Conservation (phyloP, 768 basidiomycete genomes). For the Antrodiella citrinella region DNA sequence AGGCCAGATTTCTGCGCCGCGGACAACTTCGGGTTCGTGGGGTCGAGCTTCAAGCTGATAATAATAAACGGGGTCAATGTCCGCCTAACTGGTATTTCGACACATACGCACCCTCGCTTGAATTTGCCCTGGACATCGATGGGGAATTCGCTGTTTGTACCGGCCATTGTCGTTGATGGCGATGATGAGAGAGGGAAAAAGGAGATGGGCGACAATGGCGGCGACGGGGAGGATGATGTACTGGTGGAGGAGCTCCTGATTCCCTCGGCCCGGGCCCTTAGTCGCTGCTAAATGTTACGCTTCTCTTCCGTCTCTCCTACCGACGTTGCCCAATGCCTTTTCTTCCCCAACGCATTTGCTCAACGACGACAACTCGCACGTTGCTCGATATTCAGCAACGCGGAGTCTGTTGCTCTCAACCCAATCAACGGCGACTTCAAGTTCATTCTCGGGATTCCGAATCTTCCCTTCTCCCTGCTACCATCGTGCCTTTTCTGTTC, state of each 20-base stretch:
- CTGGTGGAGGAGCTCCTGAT: neutral
- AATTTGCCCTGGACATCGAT: conserved; percentile 64
- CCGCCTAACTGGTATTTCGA: neutral
- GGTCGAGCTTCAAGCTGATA: conserved; percentile 63
- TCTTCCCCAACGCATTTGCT: too few species aligned
- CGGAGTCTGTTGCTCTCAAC: too few species aligned
- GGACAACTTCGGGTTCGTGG: conserved; percentile 52
- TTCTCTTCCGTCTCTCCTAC: too few species aligned
- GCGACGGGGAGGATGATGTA: conserved; percentile 1
- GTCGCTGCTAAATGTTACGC: too few species aligned
- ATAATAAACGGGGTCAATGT: conserved; percentile 5
- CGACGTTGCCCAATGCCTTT: too few species aligned
- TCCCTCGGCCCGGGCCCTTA: neutral
- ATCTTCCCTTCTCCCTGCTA: too few species aligned
- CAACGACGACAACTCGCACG: too few species aligned
- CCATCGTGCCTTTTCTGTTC: too few species aligned
- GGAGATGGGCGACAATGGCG: neutral
- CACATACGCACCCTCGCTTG: conserved; percentile 47
- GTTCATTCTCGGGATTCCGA: too few species aligned
- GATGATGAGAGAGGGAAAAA: conserved; percentile 1
- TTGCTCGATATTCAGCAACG: too few species aligned
- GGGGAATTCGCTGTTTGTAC: conserved; percentile 47
- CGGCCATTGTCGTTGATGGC: conserved; percentile 27
- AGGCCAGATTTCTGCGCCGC: conserved; percentile 53
- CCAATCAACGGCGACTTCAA: too few species aligned